Evolutionary conservation across 768 basidiomycete species (phyloP), one percentile per base, ranked within the genome.

Genomic region (Rickenella mellea): DNA sequence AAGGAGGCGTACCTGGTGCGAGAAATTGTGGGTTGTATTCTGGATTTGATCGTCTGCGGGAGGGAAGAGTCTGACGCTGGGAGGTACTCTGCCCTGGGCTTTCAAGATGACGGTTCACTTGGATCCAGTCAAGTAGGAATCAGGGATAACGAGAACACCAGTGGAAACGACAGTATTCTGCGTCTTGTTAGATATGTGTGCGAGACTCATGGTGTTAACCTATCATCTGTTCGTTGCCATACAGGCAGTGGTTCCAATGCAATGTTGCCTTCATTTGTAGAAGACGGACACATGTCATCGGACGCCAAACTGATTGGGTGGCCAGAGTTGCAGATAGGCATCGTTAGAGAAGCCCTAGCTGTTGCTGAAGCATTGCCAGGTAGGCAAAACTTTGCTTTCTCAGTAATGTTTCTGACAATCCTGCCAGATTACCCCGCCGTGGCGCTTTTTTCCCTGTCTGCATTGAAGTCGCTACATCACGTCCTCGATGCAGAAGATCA

Each of bases 241-340:
- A 47, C 51, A 35, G 59, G 58, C 24, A 31, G 43, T n/a, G 32
- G 33, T 27, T 48, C 44, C 11, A 28, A 45, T 10, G 15, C 32
- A 17, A 17, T 49, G 38, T 31, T 46, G 2, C 27, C 43, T 15
- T 33, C 45, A 20, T 46, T 42, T 15, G 71, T 70, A 42, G 67
- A 70, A 36, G 71, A 73, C 41, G 61, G 19, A 3, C 7, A 64
- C 0, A 45, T 65, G 7, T 64, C 65, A 26, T 60, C 64, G 15
- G 57, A 63, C 24, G 65, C 61, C 20, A 76, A 79, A 48, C 61
- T 73, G 4, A 87, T 80, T 56, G 96, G 96, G 4, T 98, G 94
- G 94, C 83, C 92, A 2, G 89, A 92, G 57, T 66, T 99, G 29
- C 94, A 96, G 65, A 76, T 97, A 14, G 91, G 90, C 19, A 78